A percentile compares a stretch with the other conserved stretches of the same genome.
Conservation (phyloP, 441 rosid genomes). For the Erodium texanum region DNA sequence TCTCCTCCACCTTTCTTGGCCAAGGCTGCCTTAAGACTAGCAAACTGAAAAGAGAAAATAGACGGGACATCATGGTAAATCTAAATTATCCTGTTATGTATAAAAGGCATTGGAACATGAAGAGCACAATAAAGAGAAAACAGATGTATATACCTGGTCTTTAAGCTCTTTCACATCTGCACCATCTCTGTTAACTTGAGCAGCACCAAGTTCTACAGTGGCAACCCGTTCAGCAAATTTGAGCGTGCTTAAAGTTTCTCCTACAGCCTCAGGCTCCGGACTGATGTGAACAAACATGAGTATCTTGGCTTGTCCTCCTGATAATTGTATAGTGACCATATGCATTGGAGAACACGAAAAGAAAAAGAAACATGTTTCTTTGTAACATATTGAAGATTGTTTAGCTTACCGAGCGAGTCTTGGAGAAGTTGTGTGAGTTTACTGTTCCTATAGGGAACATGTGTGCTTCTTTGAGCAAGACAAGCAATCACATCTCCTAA, state of each 20-base stretch:
- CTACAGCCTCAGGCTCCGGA: conserved; percentile 69
- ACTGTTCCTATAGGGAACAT: conserved; percentile 91
- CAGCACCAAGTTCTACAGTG: conserved; percentile 92
- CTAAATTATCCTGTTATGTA: not conserved
- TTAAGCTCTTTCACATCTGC: conserved; percentile 78
- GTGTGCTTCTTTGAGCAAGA: conserved; percentile 76
- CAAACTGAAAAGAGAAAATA: not conserved
- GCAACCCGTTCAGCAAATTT: conserved; percentile 93
- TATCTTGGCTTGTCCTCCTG: conserved; percentile 83
- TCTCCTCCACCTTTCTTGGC: not conserved
- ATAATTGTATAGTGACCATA: conserved; percentile 5
- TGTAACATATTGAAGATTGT: not conserved
- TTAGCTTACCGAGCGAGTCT: conserved; percentile 65
- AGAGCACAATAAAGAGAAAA: not conserved
- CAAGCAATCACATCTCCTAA: conserved; percentile 92
- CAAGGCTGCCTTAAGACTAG: conserved; percentile 2
- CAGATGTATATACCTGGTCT: conserved; percentile 53
- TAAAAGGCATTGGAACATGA: not conserved
- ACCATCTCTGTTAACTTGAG: conserved; percentile 69
- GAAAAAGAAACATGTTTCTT: not conserved
- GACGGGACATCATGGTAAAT: not conserved
- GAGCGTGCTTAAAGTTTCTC: conserved; percentile 82
- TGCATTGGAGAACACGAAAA: conserved; percentile 6
- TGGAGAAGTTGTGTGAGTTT: conserved; percentile 97
- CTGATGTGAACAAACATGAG: conserved; percentile 95